Conservation (phyloP, 306 rosid species). For the Parietaria judaica region DNA sequence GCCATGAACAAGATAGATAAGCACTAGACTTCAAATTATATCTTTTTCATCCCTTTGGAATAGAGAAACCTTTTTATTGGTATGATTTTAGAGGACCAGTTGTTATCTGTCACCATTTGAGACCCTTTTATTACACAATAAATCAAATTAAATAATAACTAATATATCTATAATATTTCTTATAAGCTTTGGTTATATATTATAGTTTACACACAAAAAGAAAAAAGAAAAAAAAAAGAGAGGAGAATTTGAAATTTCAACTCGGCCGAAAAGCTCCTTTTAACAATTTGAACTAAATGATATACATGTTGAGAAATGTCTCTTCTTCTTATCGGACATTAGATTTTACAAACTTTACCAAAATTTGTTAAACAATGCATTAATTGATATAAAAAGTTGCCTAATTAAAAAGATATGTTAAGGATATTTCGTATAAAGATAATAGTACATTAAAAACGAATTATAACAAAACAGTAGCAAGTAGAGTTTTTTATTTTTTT, state of each 20-base stretch:
- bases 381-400: background rate
- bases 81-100: slow-evolving; percentile 10
- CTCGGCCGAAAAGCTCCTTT: slow-evolving; percentile 6
- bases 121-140: too few relatives aligned
- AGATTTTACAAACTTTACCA: too few relatives aligned
- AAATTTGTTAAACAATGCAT: background rate
- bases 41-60: slow-evolving; percentile 1
- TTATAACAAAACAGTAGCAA: too few relatives aligned
- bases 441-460: too few relatives aligned
- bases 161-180: background rate
- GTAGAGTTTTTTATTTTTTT: too few relatives aligned
- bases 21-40: slow-evolving; percentile 25
- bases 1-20: slow-evolving; percentile 11
- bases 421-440: too few relatives aligned
- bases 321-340: too few relatives aligned
- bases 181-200: background rate
- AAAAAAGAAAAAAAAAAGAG: background rate
- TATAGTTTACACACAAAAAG: background rate
- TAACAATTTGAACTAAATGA: slow-evolving; percentile 1
- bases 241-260: background rate
- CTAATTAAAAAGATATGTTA: background rate
- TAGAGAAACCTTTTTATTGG: slow-evolving; percentile 4
- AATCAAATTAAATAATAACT: too few relatives aligned
- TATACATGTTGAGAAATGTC: background rate
- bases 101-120: slow-evolving; percentile 8